Percentiles rank a stretch among this genome's conserved stretches.
Conservation (phyloP, 192 early-diverging fungal genomes). For the Phlyctochytrium arcticum region DNA sequence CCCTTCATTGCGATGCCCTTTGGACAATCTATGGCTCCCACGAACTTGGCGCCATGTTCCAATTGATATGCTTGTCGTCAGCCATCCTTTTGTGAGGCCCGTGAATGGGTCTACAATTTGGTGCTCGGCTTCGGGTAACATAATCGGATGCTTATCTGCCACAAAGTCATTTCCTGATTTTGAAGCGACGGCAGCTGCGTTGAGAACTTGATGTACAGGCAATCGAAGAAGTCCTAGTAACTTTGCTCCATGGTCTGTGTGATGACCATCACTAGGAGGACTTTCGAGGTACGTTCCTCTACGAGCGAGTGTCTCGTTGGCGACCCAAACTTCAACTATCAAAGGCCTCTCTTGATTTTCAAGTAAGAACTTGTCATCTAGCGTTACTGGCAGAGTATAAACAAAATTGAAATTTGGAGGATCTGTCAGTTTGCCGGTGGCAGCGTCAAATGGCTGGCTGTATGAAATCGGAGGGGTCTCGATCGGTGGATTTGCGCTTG, state of each 20-base stretch:
- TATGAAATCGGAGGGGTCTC: slow-evolving; percentile 35
- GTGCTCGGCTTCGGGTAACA: slow-evolving; percentile 43
- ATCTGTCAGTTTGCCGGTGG: slow-evolving; percentile 26
- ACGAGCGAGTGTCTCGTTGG: not conserved
- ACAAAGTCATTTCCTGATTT: not conserved
- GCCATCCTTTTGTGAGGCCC: slow-evolving; percentile 38
- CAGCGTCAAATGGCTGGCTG: slow-evolving; percentile 35
- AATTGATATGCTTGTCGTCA: slow-evolving; percentile 28
- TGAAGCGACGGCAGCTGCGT: not conserved
- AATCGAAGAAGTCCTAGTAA: slow-evolving; percentile 17
- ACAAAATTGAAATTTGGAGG: slow-evolving; percentile 33
- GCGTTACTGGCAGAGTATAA: slow-evolving; percentile 34
- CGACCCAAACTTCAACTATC: slow-evolving; percentile 34
- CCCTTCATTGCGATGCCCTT: no score
- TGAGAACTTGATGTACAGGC: slow-evolving; percentile 17
- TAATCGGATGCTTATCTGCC: slow-evolving; percentile 11
- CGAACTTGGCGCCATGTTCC: slow-evolving; percentile 40
- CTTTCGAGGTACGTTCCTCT: not conserved
- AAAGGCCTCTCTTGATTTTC: slow-evolving; percentile 16
- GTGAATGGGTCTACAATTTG: slow-evolving; percentile 39
- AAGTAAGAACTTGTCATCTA: slow-evolving; percentile 24
- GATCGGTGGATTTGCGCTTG: slow-evolving; percentile 16
- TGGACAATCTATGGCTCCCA: no score
- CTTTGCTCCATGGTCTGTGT: slow-evolving; percentile 5
- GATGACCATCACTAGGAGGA: not conserved